Evolutionary conservation across 352 stramenopile species (phyloP).

Genomic region (Pythium brachiatum): DNA sequence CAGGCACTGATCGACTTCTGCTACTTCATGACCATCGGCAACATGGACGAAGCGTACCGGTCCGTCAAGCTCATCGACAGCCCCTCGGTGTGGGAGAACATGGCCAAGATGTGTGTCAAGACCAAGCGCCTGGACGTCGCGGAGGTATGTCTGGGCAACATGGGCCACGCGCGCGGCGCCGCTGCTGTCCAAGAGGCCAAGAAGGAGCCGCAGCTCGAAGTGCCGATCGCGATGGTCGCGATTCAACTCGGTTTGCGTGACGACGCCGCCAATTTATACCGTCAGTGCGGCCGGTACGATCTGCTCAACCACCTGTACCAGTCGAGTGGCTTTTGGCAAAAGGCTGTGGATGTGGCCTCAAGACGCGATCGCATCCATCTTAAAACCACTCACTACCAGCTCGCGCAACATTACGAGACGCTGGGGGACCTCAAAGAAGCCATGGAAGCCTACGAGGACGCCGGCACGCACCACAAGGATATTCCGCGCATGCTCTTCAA

Average conservation of each 20-base stretch:
- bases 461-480: constrained; percentile 87
- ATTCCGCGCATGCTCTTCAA: constrained; percentile 94
- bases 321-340: constrained; percentile 88
- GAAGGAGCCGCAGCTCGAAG: constrained; percentile 70
- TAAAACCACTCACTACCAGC: constrained; percentile 87
- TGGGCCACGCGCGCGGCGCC: constrained; percentile 90
- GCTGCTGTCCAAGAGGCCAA: constrained; percentile 83
- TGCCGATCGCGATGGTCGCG: constrained; percentile 88
- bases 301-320: constrained; percentile 93
- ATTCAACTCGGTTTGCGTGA: constrained; percentile 92
- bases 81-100: constrained; percentile 94
- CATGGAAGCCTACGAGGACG: constrained; percentile 91
- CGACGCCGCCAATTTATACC: constrained; percentile 90
- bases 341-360: constrained; percentile 86
- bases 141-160: constrained; percentile 93
- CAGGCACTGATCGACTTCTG: constrained; percentile 93
- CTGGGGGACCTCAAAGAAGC: constrained; percentile 86
- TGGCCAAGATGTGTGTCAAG: constrained; percentile 96
- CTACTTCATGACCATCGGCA: constrained; percentile 93
- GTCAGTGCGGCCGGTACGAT: constrained; percentile 89
- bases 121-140: constrained; percentile 93
- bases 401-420: constrained; percentile 89
- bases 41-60: constrained; percentile 95
- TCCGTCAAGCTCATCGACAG: constrained; percentile 93
- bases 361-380: constrained; percentile 91